A percentile compares a stretch with the other conserved stretches of the same genome.
Evolutionary conservation across 352 stramenopile species (phyloP).

Genomic region (Pythium scleroteichum): DNA sequence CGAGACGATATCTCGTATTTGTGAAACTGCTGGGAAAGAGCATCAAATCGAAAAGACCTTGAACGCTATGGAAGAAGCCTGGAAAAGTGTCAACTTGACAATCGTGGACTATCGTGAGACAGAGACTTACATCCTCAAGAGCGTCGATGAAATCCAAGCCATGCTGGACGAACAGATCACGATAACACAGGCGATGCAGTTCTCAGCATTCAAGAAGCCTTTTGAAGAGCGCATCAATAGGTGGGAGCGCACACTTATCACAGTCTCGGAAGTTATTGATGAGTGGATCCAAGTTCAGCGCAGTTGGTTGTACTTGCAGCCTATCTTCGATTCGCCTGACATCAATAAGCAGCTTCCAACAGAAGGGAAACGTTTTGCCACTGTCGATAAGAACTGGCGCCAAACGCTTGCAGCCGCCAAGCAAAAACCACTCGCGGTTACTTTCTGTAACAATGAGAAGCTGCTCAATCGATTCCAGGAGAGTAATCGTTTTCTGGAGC

Average conservation of each 20-base stretch:
- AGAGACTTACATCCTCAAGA: constrained; percentile 93
- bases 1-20: constrained; percentile 89
- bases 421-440: constrained; percentile 81
- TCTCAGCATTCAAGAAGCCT: constrained; percentile 94
- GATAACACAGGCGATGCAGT: constrained; percentile 95
- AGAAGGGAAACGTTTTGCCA: constrained; percentile 93
- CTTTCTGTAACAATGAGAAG: constrained; percentile 93
- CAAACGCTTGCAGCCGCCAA: constrained; percentile 87
- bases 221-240: constrained; percentile 93
- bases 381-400: constrained; percentile 95
- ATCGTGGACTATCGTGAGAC: constrained; percentile 92
- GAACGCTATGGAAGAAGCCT: constrained; percentile 92
- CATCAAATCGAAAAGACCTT: constrained; percentile 94
- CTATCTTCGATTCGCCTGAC: constrained; percentile 94
- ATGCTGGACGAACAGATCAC: constrained; percentile 96
- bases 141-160: constrained; percentile 92
- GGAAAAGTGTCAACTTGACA: constrained; percentile 82
- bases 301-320: constrained; percentile 95
- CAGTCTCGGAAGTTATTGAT: constrained; percentile 92
- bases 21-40: constrained; percentile 93
- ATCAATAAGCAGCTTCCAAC: constrained; percentile 96
- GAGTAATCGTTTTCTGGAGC: constrained; percentile 94
- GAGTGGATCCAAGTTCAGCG: constrained; percentile 95
- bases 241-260: constrained; percentile 89
- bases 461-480: constrained; percentile 92